These are phyloP conservation scores for Coemansia sp. DNA, from an alignment of 192 early-diverging fungal species.

Conservation along the genomic window DNA sequence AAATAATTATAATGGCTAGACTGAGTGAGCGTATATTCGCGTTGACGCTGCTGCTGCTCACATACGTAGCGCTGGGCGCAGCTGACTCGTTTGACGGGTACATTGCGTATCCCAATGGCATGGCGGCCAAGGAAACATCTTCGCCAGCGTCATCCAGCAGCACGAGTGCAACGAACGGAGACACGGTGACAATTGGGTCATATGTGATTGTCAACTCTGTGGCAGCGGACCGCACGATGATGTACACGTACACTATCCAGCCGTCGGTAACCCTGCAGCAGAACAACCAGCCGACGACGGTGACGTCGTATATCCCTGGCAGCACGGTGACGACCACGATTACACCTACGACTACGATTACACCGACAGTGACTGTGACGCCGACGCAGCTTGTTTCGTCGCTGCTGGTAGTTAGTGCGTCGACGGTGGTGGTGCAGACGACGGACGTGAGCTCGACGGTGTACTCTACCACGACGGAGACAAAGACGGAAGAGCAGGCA, in stretches of 20 bases:
- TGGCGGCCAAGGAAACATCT: slow-evolving; percentile 21
- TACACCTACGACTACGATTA: neutral
- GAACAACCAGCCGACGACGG: neutral
- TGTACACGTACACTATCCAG: slow-evolving; percentile 1
- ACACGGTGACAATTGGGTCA: no score
- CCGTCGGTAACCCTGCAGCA: neutral
- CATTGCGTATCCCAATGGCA: slow-evolving; percentile 8
- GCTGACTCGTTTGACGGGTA: neutral
- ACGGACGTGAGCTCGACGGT: neutral
- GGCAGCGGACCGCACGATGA: neutral
- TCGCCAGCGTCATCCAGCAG: neutral
- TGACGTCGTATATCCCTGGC: no score
- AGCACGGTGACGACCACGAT: no score
- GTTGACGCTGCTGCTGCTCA: no score
- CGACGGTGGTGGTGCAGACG: neutral
- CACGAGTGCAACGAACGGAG: neutral
- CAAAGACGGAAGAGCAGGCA: neutral
- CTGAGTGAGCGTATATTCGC: no score
- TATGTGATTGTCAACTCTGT: no score
- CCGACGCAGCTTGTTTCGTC: no score
- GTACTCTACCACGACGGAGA: neutral
- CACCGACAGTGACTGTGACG: slow-evolving; percentile 3
- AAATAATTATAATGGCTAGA: no score
- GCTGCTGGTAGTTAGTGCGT: no score
- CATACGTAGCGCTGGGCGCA: no score